Percentiles rank a stretch among this genome's conserved stretches.
phyloP scores from a whole-genome alignment of 2,329 filamentous ascomycete genomes.

The Alternaria conjuncta region DNA sequence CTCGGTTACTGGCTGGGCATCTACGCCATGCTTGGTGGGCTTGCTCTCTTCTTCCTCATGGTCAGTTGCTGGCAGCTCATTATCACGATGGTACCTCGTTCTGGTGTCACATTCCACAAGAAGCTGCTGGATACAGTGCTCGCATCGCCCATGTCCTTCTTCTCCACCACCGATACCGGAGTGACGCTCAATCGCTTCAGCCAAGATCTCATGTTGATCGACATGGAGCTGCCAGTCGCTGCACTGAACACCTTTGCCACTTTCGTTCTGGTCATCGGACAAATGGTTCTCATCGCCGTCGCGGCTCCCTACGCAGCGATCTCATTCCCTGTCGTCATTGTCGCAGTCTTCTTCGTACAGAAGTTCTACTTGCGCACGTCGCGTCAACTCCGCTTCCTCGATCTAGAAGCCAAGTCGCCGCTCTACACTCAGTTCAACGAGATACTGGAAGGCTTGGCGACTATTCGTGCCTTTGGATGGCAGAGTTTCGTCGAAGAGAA shows the following conservation, averaged over 20 bases:
- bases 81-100: slow-evolving; percentile 61
- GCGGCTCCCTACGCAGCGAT: slow-evolving; percentile 51
- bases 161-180: slow-evolving; percentile 54
- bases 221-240: slow-evolving; percentile 50
- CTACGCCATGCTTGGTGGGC: slow-evolving; percentile 37
- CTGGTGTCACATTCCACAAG: slow-evolving; percentile 58
- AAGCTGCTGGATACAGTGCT: slow-evolving; percentile 57
- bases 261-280: slow-evolving; percentile 42
- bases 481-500: slow-evolving; percentile 48
- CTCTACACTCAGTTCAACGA: slow-evolving; percentile 62
- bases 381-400: slow-evolving; percentile 58
- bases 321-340: slow-evolving; percentile 48
- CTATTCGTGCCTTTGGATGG: slow-evolving; percentile 61
- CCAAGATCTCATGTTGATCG: slow-evolving; percentile 57
- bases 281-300: slow-evolving; percentile 49
- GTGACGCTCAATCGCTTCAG: slow-evolving; percentile 56
- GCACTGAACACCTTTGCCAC: slow-evolving; percentile 45
- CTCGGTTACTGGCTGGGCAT: slow-evolving; percentile 44
- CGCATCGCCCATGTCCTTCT: slow-evolving; percentile 53
- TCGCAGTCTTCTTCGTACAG: slow-evolving; percentile 52
- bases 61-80: slow-evolving; percentile 55
- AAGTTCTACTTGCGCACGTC: slow-evolving; percentile 57
- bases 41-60: slow-evolving; percentile 36
- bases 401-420: slow-evolving; percentile 59
- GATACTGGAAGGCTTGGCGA: slow-evolving; percentile 56